Base-by-base conservation (phyloP, 2,329 filamentous ascomycete species). In the Dryadomyces quercivorus region DNA sequence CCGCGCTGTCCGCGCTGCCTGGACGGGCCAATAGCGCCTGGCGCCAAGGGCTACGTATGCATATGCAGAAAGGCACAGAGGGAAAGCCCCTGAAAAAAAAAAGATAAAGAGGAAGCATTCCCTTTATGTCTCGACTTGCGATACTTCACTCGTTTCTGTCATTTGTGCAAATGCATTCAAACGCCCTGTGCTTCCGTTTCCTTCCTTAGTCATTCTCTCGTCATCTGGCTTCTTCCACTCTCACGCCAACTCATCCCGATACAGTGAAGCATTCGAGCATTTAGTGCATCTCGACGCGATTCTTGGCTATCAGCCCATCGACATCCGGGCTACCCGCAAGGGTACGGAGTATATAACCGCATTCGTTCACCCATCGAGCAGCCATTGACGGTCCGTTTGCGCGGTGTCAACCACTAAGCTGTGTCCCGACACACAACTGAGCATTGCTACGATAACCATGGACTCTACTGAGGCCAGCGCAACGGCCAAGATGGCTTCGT, bases 401-500 rank as follows among this genome's bases (percentile, higher is more conserved):
- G 18, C 43, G 18, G 4, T 45, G 43, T 7, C 43, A 20, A 12
- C 18, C 16, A 13, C 44, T 22, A 5, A 7, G 38, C 12, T 42
- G 12, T 42, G 38, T 42, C 38, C 12, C 12, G 38, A 15, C 38
- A n/a, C 4, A 42, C 8, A 31, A 31, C 26, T 31, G 26, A 31
- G 26, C 26, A 31, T 31, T 31, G 38, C 5, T 16, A 42, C 13
- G 38, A 42, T 42, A 42, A 42, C 38, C 10, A 20, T 10, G 16
- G 5, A 18, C 15, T 20, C 36, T n/a, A 16, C 45, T 20, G 34
- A 36, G 16, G 22, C 31, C 5, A 52, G 51, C 53, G 16, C 58
- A 1, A 55, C 59, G 49, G 58, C 59, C 51, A 73, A 70, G 61
- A 68, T 77, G 63, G 67, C 70, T 48, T 68, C 72, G 10, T 72